Evolutionary conservation across 2,329 filamentous ascomycete species (phyloP), one percentile per base, ranked within the genome.

Genomic region (Lasiodiplodia citricola): DNA sequence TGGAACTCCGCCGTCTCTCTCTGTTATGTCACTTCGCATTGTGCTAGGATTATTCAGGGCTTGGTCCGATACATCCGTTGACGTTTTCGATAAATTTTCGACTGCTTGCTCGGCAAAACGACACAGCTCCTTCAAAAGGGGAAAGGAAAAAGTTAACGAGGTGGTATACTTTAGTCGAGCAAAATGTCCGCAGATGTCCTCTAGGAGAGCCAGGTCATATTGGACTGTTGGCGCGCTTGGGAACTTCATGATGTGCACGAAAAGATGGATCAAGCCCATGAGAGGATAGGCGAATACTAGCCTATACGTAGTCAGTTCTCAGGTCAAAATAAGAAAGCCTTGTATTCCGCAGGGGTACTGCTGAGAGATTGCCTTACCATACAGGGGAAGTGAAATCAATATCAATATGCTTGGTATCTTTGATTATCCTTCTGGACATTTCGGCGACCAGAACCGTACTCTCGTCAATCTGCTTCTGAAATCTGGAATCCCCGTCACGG

Each of bases 131-230:
- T 47, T 63, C 14, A 47, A 18, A 18, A 47, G 41, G 16, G 58
- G 58, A 23, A 63, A 63, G 7, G 58, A 63, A 4, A 63, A n/a
- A 13, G 25, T n/a, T 25, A 38, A 63, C 35, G 58, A 38, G 37
- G 58, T 63, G 35, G n/a, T 41, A 11, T 47, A 63, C 7, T 63
- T 47, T 10, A 41, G 8, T n/a, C 47, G 47, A 47, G 37, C 58
- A 28, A 63, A 63, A 63, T 63, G 47, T 23, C 35, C 58, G 18
- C 37, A 38, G 13, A 63, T 50, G 6, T 78, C 77, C 67, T 81
- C 79, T 14, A 81, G 78, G 1, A 73, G 75, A 2, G 71, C 75
- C 0, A 81, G 76, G 35, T 72, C 71, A 16, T 68, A 67, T 11
- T 55, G 52, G 11, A 66, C 54, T 21, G 70, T 52, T 0, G 67